Evolutionary conservation across 371 early-diverging fungal species (phyloP), one percentile per base, ranked within the genome.

Genomic region (Ecytonucleospora hepatopenaei): DNA sequence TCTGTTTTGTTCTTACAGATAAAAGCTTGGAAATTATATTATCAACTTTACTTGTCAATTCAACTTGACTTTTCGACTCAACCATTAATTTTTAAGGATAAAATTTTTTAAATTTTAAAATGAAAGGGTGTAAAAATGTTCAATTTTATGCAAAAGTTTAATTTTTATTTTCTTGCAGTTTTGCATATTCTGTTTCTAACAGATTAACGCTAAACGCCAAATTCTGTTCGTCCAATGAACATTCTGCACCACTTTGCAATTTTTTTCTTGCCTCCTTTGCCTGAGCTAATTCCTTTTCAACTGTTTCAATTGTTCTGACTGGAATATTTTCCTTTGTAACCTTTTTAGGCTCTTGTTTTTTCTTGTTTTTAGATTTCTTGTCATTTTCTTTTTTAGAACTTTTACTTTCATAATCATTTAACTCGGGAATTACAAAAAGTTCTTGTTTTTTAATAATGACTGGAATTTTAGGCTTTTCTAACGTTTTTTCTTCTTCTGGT

Each of bases 1-100:
- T 91, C 53, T 91, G 89, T 59, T 93, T 86, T 58, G 90, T 88
- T 70, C 91, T 84, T 51, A 91, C 94, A 87, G 81, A 35, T 54
- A 77, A 71, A 23, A 79, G 68, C 71, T 79, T 74, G 56, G 65
- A 68, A 47, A 79, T 79, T n/a, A 79, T 79, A 31, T 60, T 71
- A 54, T 79, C 77, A 26, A 79, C 54, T 33, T 62, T 54, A 54
- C 40, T 32, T 60, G 34, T 68, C 65, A 51, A 19, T 51, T 19
- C 19, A 4, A 51, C 15, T 51, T 24, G 8, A 51, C 26, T 51
- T 51, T 51, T 17, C 40, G n/a, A n/a, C 12, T 40, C n/a, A 21
- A 17, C 15, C 26, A 26, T 15, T 17, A 19, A 4, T 8, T 51
- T 51, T 51, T 26, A 51, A 19, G 21, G 15, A 4, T 21, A 51